Base-by-base conservation (phyloP, 208 protist species). In the Trypanosoma rangeli region DNA sequence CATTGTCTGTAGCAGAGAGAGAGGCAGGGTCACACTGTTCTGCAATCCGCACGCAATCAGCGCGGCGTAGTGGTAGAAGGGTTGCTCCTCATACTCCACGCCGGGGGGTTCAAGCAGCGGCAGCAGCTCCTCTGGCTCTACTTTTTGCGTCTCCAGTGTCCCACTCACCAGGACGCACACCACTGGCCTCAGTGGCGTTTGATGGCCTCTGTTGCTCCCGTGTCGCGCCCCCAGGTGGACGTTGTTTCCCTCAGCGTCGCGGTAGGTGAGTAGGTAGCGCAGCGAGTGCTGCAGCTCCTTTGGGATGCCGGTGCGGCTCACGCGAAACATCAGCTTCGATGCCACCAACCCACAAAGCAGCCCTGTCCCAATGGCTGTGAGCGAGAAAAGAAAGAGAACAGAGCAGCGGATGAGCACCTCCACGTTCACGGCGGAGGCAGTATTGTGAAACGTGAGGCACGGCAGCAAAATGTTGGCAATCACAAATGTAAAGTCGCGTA, bases 11-110 rank as follows among this genome's bases (percentile, higher is more conserved):
- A 95, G 48, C 48, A 95, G 66, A 1, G 87, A 89, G 28, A 95
- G 79, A 16, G 87, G 90, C 44, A 92, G 75, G 35, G 90, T 90
- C 5, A 95, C 79, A 57, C 76, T 83, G 75, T 95, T 95, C 65
- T 86, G 85, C 44, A 90, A 79, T 31, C 80, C 84, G 71, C 78
- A 89, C 62, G 76, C 87, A 13, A 93, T 44, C 58, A 72, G 70
- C 28, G 74, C 73, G 16, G 74, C 85, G 76, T 81, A 91, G 49
- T 58, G 44, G 69, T 92, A 91, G 28, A 84, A 83, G 3, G 79
- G 83, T 53, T 78, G 76, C 44, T 87, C 74, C 71, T 94, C 86
- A 49, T 80, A 76, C 64, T 79, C 78, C 37, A 78, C 66, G 39
- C 66, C 64, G 2, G 89, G 86, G 12, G 78, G 68, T 29, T 82